Conservation (phyloP, 768 basidiomycete genomes). For the Pleurotus eryngii region DNA sequence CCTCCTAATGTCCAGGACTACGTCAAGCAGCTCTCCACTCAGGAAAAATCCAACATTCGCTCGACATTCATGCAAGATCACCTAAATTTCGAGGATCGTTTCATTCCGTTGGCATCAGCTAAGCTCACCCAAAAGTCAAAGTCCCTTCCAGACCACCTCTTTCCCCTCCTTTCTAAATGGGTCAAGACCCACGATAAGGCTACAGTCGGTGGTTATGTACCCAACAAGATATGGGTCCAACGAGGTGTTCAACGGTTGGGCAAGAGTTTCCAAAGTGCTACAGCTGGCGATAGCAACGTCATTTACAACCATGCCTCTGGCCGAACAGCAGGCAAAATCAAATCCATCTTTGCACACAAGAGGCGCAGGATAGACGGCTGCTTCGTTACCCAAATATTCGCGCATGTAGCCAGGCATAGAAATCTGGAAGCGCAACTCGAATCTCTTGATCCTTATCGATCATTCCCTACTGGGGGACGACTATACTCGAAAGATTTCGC, state of each 20-base stretch:
- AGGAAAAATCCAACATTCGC: constrained; percentile 10
- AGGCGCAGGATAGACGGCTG: constrained; percentile 1
- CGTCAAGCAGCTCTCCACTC: constrained; percentile 1
- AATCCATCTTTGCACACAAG: constrained; percentile 8
- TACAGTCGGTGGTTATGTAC: neutral
- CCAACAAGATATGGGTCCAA: neutral
- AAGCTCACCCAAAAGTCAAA: neutral
- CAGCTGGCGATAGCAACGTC: constrained; percentile 6
- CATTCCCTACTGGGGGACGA: constrained; percentile 11
- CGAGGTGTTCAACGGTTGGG: neutral
- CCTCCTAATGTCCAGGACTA: neutral
- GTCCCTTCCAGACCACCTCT: neutral
- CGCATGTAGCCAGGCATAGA: neutral
- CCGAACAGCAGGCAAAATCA: constrained; percentile 11
- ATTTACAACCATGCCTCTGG: neutral
- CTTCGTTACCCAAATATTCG: constrained; percentile 5
- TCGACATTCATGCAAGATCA: constrained; percentile 13
- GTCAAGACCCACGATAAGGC: neutral
- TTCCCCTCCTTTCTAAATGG: neutral
- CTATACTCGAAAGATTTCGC: no score
- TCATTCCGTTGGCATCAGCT: neutral
- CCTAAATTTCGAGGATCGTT: constrained; percentile 11
- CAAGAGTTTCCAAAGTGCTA: neutral
- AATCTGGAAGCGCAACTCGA: neutral
- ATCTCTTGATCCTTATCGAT: constrained; percentile 8